A percentile compares a stretch with the other conserved stretches of the same genome.
These are phyloP conservation scores for Cokeromyces recurvatus DNA, from an alignment of 371 early-diverging fungal species.

Conservation along the genomic window DNA sequence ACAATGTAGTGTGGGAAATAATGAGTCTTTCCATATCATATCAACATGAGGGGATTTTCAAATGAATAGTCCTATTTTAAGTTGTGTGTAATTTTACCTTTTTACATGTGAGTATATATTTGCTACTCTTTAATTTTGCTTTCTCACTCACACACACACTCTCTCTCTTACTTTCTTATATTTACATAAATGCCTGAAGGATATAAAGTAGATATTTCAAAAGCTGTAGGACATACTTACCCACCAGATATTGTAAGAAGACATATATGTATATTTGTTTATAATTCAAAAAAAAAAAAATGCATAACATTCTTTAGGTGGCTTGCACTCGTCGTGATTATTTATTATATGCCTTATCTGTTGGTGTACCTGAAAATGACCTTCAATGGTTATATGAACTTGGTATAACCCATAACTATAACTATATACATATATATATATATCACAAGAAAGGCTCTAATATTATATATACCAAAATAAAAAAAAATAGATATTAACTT, in stretches of 20 bases:
- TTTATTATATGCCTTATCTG: conserved; percentile 64
- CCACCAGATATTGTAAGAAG: conserved; percentile 8
- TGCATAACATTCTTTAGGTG: conserved; percentile 22
- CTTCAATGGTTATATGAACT: conserved; percentile 65
- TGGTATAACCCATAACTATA: too few species aligned
- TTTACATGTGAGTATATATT: too few species aligned
- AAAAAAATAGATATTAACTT: conserved; percentile 44
- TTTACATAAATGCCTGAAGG: conserved; percentile 17
- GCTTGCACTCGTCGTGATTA: conserved; percentile 63
- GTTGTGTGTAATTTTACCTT: too few species aligned
- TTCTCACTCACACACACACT: too few species aligned
- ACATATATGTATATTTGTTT: too few species aligned
- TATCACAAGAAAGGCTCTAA: neutral
- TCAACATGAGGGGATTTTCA: too few species aligned
- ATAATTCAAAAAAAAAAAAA: too few species aligned
- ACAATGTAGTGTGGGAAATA: too few species aligned
- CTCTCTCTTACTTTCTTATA: neutral
- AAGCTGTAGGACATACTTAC: conserved; percentile 19
- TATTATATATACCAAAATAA: neutral
- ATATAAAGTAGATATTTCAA: conserved; percentile 20
- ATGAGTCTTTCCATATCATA: too few species aligned
- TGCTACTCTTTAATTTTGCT: too few species aligned
- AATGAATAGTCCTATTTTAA: too few species aligned
- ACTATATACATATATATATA: too few species aligned
- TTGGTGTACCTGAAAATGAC: conserved; percentile 57